phyloP scores from a whole-genome alignment of 371 early-diverging fungal genomes.

The Funneliformis caledonium region DNA sequence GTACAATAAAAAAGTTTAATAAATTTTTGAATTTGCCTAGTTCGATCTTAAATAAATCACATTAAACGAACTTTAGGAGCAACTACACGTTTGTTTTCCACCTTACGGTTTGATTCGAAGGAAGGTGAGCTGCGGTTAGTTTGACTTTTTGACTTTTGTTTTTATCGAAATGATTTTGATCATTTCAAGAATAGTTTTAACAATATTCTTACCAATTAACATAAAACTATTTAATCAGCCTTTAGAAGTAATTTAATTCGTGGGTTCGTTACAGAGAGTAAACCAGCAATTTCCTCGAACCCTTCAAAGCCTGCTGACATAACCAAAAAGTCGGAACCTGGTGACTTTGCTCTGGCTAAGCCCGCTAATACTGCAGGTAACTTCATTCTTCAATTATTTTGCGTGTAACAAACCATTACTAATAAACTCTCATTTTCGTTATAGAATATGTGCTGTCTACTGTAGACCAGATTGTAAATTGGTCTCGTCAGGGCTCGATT shows the following conservation, averaged over 20 bases:
- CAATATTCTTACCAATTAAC: not conserved
- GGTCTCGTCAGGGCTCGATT: slow-evolving; percentile 91
- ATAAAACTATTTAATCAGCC: not conserved
- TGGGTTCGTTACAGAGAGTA: slow-evolving; percentile 18
- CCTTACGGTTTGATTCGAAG: not conserved
- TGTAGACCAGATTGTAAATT: slow-evolving; percentile 91
- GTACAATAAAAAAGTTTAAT: not conserved
- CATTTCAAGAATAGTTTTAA: not conserved
- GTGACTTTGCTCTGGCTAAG: slow-evolving; percentile 25
- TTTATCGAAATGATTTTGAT: not conserved
- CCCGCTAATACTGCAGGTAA: slow-evolving; percentile 35
- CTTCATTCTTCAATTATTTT: not conserved
- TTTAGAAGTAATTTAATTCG: not conserved
- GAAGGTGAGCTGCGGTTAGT: not conserved
- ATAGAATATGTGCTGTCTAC: slow-evolving; percentile 81
- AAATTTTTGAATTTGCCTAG: not conserved
- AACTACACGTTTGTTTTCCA: not conserved
- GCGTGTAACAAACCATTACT: not conserved
- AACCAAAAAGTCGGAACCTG: not conserved
- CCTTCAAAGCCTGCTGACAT: not conserved
- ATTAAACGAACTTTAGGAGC: not conserved
- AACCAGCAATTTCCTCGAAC: not conserved
- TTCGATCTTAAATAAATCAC: not conserved
- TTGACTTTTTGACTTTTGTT: not conserved
- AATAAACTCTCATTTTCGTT: not conserved